Conservation (phyloP, 2,329 filamentous ascomycete species). For the Ambrosiella beaveri region DNA sequence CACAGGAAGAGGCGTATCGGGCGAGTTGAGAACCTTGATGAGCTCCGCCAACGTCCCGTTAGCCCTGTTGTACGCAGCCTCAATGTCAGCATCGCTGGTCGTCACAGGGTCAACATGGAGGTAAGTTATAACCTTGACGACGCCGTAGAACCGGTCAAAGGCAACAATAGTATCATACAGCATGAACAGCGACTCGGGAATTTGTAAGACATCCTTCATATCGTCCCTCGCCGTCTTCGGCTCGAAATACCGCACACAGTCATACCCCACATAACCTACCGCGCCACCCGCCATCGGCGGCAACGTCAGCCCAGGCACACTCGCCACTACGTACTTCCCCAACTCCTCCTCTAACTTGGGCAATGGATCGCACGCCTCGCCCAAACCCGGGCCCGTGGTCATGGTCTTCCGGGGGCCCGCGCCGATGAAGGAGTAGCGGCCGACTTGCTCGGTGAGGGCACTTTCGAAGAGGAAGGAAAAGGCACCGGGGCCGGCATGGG, state of each 20-base stretch:
- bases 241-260: conserved; percentile 95
- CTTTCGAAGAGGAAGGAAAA: conserved; percentile 93
- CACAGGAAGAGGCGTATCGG: conserved; percentile 58
- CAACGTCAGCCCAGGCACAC: conserved; percentile 64
- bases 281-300: conserved; percentile 82
- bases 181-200: conserved; percentile 95
- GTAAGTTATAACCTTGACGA: conserved; percentile 87
- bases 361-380: conserved; percentile 67
- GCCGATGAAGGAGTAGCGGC: conserved; percentile 88
- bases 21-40: conserved; percentile 53
- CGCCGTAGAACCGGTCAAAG: conserved; percentile 86
- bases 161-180: conserved; percentile 87
- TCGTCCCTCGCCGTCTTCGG: conserved; percentile 71
- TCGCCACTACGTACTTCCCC: conserved; percentile 58
- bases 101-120: conserved; percentile 47
- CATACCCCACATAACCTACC: conserved; percentile 92
- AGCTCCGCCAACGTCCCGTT: conserved; percentile 45
- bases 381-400: conserved; percentile 75
- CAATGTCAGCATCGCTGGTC: conserved; percentile 37
- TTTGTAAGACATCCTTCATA: conserved; percentile 71
- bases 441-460: conserved; percentile 82
- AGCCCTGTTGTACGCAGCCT: conserved; percentile 46
- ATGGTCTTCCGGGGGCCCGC: conserved; percentile 65
- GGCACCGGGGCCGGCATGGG: conserved; percentile 47
- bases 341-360: conserved; percentile 70